A percentile compares a stretch with the other conserved stretches of the same genome.
phyloP scores from a whole-genome alignment of 306 rosid genomes.

The Vigna trinervia region DNA sequence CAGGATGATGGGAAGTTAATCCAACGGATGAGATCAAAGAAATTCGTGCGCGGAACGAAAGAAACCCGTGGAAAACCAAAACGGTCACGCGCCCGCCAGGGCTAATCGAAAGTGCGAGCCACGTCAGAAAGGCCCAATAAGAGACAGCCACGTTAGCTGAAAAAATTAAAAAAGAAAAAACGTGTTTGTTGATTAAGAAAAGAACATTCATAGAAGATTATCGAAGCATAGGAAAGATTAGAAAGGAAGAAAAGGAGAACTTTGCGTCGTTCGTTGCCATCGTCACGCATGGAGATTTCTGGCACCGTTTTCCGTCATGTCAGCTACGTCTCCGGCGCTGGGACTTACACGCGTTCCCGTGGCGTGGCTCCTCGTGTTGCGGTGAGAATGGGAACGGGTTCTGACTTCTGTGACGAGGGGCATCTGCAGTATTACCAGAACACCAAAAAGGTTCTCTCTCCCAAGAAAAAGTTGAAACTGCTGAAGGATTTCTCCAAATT shows the following conservation, averaged over 20 bases:
- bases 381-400: constrained; percentile 19
- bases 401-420: constrained; percentile 66
- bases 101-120: constrained; percentile 11
- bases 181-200: too few relatives aligned
- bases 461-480: constrained; percentile 68
- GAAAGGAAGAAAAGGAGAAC: background rate
- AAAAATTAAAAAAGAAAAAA: background rate
- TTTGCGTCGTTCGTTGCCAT: background rate
- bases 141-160: constrained; percentile 37
- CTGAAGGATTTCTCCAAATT: constrained; percentile 58
- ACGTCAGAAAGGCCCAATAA: constrained; percentile 47
- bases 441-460: constrained; percentile 47
- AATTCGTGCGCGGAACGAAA: constrained; percentile 32
- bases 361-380: constrained; percentile 28
- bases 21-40: background rate
- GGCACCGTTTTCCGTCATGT: constrained; percentile 62
- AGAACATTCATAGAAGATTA: too few relatives aligned
- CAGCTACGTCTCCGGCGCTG: constrained; percentile 31
- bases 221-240: background rate
- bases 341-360: background rate
- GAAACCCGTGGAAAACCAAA: constrained; percentile 38
- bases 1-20: background rate
- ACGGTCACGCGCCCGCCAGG: constrained; percentile 44
- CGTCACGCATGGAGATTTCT: constrained; percentile 65
- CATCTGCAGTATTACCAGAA: constrained; percentile 62